Conservation (phyloP, 106 monocot genomes). For the Phalaenopsis equestris region DNA sequence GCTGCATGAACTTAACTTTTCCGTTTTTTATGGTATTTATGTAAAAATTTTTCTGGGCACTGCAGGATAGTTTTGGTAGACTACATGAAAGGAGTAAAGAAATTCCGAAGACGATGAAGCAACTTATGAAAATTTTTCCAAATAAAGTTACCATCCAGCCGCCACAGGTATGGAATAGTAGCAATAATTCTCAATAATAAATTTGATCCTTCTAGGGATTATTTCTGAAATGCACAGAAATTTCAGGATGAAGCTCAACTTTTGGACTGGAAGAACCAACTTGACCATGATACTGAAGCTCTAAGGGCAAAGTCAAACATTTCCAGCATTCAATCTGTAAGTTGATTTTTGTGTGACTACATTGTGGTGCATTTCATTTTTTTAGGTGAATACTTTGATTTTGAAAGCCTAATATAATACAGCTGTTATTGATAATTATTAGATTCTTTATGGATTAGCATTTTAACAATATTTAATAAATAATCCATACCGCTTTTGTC, state of each 20-base stretch:
- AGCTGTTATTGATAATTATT: neutral
- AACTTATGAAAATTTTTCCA: conserved; percentile 78
- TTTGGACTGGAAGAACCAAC: conserved; percentile 71
- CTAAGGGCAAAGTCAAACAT: conserved; percentile 84
- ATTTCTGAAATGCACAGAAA: conserved; percentile 3
- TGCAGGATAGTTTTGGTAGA: conserved; percentile 81
- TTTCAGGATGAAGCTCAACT: conserved; percentile 74
- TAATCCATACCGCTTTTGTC: neutral
- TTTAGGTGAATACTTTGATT: neutral
- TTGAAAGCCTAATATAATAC: neutral
- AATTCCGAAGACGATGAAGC: conserved; percentile 72
- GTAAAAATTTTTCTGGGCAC: neutral
- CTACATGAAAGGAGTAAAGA: conserved; percentile 89
- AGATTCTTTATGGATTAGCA: neutral
- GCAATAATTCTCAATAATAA: neutral
- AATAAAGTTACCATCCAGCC: conserved; percentile 76
- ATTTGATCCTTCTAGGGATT: neutral
- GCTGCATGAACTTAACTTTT: neutral
- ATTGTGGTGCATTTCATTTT: neutral
- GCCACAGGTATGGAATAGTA: conserved; percentile 63
- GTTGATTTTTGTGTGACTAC: conserved; percentile 16
- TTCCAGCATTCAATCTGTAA: conserved; percentile 70
- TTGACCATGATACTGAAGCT: conserved; percentile 86
- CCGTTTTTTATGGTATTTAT: neutral
- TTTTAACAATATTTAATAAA: neutral